A percentile compares a stretch with the other conserved stretches of the same genome.
These are phyloP conservation scores for Candida taoyuanica DNA, from an alignment of 805 yeast species.

Conservation along the genomic window DNA sequence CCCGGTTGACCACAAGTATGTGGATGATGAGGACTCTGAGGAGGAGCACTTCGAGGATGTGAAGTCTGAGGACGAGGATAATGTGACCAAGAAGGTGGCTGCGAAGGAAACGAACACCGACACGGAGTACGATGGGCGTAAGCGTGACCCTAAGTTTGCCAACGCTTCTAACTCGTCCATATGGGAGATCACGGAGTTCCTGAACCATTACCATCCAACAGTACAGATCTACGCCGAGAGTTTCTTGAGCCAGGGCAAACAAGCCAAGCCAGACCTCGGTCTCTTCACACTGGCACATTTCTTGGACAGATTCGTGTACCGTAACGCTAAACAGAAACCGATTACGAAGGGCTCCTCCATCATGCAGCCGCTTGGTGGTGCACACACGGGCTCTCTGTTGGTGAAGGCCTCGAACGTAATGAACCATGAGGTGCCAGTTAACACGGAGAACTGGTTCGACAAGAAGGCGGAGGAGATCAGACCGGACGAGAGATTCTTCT, in stretches of 20 bases:
- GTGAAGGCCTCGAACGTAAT: conserved; percentile 55
- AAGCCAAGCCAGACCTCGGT: conserved; percentile 83
- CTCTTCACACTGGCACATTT: conserved; percentile 84
- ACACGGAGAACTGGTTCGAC: conserved; percentile 78
- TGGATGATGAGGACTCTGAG: conserved; percentile 40
- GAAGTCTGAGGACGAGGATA: conserved; percentile 29
- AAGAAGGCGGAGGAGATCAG: conserved; percentile 59
- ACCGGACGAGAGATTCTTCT: conserved; percentile 87
- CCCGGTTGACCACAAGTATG: conserved; percentile 46
- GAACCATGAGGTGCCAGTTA: conserved; percentile 59
- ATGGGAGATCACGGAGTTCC: conserved; percentile 80
- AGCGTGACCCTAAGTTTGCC: conserved; percentile 92
- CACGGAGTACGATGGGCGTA: conserved; percentile 66
- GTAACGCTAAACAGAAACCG: conserved; percentile 79
- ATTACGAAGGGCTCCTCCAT: conserved; percentile 81
- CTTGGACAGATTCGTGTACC: conserved; percentile 92
- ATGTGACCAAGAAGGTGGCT: conserved; percentile 16
- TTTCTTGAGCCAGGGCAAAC: conserved; percentile 40
- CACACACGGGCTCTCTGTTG: conserved; percentile 63
- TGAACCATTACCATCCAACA: conserved; percentile 89
- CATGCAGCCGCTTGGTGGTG: conserved; percentile 96
- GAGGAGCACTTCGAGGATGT: conserved; percentile 32
- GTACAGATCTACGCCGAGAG: conserved; percentile 74
- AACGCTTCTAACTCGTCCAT: conserved; percentile 75
- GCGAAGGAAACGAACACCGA: conserved; percentile 8